Base-by-base conservation (phyloP, 2,329 filamentous ascomycete species). In the Sporothrix brunneoviolacea region DNA sequence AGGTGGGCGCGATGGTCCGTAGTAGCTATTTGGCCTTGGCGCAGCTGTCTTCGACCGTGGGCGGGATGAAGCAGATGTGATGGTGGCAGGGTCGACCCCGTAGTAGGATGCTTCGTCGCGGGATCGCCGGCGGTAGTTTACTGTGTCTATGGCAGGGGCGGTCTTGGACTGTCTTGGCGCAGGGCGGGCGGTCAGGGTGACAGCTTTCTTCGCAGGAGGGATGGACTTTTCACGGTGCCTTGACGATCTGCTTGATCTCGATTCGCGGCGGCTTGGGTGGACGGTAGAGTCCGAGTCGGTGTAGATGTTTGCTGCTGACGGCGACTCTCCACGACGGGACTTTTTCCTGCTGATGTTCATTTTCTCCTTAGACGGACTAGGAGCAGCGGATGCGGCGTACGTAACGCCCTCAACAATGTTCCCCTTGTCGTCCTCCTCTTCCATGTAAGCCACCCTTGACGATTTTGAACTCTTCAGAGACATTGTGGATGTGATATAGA, bases 341-440 rank as follows among this genome's bases (percentile, higher is more conserved):
- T 73, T 68, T 54, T 62, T 70, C 54, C 74, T 75, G 55, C 75
- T 64, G 18, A 71, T 77, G 61, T 79, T 80, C 59, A 77, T 70
- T 28, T 68, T 69, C 58, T 77, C 70, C 55, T 74, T 77, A 45
- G 59, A 62, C 9, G 73, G 71, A 56, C 70, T 71, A 27, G 69
- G 64, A n/a, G 67, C 70, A 47, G 69, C 64, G 27, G 74, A 76
- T 30, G 65, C 65, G 56, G 76, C 76, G 63, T 77, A 79, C 52
- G 65, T 64, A 54, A 46, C 41, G 16, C 62, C 65, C 46, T 66
- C 62, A 16, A 68, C 60, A 32, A 68, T 62, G 48, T 71, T 71
- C 36, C 69, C 73, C 12, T 68, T 65, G 45, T 78, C 75, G 59
- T 78, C 73, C 41, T 66, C 73, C 50, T 79, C 77, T 61, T 79